Conservation (phyloP, 2,329 filamentous ascomycete species). For the Ceratocystiopsis brevicomis region DNA sequence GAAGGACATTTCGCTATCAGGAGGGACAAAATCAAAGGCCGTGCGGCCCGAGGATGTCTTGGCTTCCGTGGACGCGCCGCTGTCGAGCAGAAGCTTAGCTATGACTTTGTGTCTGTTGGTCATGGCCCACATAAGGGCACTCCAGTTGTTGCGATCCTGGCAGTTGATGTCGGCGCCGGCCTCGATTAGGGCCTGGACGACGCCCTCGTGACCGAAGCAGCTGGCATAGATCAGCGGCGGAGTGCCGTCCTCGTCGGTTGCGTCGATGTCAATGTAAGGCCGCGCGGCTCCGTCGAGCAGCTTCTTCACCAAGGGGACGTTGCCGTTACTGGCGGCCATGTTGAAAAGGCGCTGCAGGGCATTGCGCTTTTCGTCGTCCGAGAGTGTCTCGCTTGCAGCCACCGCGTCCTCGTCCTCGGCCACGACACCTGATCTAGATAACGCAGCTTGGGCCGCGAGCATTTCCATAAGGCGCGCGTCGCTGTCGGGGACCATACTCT, state of each 20-base stretch:
- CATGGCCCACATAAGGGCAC: slow-evolving; percentile 98
- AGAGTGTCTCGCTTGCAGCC: slow-evolving; percentile 52
- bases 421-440: slow-evolving; percentile 37
- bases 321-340: slow-evolving; percentile 93
- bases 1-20: slow-evolving; percentile 89
- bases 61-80: slow-evolving; percentile 85
- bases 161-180: slow-evolving; percentile 79
- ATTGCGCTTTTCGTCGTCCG: slow-evolving; percentile 57
- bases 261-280: slow-evolving; percentile 65
- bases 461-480: slow-evolving; percentile 86
- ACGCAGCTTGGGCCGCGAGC: slow-evolving; percentile 82
- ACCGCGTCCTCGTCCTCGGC: slow-evolving; percentile 68
- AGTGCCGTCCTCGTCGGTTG: slow-evolving; percentile 82
- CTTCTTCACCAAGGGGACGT: slow-evolving; percentile 60
- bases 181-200: slow-evolving; percentile 66
- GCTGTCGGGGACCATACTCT: slow-evolving; percentile 44
- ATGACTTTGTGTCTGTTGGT: slow-evolving; percentile 95
- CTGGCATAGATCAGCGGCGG: slow-evolving; percentile 94
- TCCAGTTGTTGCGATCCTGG: slow-evolving; percentile 95
- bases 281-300: slow-evolving; percentile 58
- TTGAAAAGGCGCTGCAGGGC: slow-evolving; percentile 75
- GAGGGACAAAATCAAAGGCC: slow-evolving; percentile 86
- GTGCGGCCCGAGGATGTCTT: slow-evolving; percentile 88
- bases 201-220: slow-evolving; percentile 87
- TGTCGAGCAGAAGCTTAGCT: slow-evolving; percentile 77